Percentiles rank a stretch among this genome's conserved stretches.
phyloP scores from a whole-genome alignment of 75 land plant species.

The Cunninghamia lanceolata region DNA sequence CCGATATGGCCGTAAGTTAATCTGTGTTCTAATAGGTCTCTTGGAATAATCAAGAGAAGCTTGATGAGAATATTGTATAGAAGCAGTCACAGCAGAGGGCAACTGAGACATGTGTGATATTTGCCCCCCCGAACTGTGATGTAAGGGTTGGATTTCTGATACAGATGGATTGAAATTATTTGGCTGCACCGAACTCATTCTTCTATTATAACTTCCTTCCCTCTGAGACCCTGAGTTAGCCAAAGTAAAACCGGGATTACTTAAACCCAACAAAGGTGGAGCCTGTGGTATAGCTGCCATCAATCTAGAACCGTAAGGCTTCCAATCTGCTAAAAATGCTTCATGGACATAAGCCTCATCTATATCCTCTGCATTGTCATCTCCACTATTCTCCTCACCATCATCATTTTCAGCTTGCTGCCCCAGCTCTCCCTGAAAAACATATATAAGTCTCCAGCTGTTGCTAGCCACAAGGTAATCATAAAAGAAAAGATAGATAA shows the following conservation, averaged over 20 bases:
- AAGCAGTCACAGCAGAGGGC: not conserved
- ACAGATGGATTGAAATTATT: conserved; percentile 7
- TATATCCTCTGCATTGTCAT: conserved; percentile 41
- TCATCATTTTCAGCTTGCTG: conserved; percentile 32
- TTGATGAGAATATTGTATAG: conserved; percentile 1
- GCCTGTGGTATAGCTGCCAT: conserved; percentile 25
- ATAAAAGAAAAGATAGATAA: conserved; percentile 3
- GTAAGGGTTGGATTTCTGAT: not conserved
- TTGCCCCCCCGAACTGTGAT: not conserved
- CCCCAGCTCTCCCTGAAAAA: conserved; percentile 15
- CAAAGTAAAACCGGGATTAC: not conserved
- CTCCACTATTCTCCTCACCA: conserved; percentile 39
- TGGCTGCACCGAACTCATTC: not conserved
- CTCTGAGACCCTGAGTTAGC: not conserved
- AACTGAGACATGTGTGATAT: conserved; percentile 10
- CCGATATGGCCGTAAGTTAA: conserved; percentile 25
- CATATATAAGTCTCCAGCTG: not conserved
- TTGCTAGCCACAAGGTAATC: conserved; percentile 1
- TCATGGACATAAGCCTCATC: conserved; percentile 70
- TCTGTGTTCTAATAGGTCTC: conserved; percentile 15
- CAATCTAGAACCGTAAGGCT: conserved; percentile 22
- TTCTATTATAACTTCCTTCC: conserved; percentile 8
- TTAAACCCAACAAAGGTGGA: not conserved
- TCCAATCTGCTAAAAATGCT: conserved; percentile 79
- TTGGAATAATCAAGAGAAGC: conserved; percentile 2